Percentiles rank a stretch among this genome's conserved stretches.
These are phyloP conservation scores for Talaromyces wortmannii DNA, from an alignment of 495 filamentous ascomycete species.

Conservation along the genomic window DNA sequence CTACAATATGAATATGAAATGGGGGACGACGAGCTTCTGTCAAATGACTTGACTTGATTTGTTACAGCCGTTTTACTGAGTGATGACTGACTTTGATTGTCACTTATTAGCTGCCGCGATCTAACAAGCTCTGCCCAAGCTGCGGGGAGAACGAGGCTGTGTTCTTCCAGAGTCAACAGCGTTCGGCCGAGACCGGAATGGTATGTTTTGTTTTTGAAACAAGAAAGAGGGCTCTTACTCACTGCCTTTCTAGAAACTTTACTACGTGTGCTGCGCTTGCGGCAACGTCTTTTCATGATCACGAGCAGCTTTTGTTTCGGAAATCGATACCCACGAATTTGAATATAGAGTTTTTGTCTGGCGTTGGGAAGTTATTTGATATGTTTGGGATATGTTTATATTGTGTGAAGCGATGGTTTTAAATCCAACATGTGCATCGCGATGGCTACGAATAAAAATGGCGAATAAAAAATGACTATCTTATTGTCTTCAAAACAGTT, in stretches of 20 bases:
- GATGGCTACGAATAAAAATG: not conserved
- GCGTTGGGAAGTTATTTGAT: not conserved
- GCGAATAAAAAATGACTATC: not conserved
- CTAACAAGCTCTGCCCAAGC: conserved; percentile 71
- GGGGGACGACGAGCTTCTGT: not conserved
- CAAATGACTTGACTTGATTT: not conserved
- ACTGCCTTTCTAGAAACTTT: conserved; percentile 69
- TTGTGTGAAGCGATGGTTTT: not conserved
- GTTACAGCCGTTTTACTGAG: conserved; percentile 5
- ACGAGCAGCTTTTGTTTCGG: conserved; percentile 10
- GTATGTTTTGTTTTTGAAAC: conserved; percentile 33
- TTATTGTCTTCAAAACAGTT: not conserved
- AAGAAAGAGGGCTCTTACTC: not conserved
- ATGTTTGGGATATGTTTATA: not conserved
- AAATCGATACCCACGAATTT: conserved; percentile 29
- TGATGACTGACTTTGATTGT: conserved; percentile 41
- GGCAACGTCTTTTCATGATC: conserved; percentile 71
- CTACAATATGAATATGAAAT: conserved; percentile 10
- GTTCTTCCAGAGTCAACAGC: conserved; percentile 97
- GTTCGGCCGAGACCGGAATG: conserved; percentile 96
- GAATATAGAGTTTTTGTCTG: conserved; percentile 11
- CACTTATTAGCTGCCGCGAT: conserved; percentile 69
- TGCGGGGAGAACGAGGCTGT: conserved; percentile 85
- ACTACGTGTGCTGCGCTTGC: conserved; percentile 92
- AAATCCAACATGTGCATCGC: not conserved